Conservation (phyloP, 106 monocot species). For the Acanthochlamys bracteata region DNA sequence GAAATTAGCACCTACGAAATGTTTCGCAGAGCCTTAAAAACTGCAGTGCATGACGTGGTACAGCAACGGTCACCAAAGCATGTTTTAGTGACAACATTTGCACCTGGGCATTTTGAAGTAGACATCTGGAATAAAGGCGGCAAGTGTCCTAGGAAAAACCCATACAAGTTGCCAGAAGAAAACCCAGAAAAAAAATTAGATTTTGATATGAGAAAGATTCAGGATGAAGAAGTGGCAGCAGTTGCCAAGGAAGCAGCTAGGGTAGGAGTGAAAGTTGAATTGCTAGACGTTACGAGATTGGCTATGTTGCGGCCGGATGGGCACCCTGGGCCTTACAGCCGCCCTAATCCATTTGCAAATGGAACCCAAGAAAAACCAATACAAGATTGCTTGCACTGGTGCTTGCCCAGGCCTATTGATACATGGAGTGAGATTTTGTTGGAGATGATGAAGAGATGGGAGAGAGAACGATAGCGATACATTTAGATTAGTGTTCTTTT, state of each 20-base stretch:
- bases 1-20: constrained; percentile 79
- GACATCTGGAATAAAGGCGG: constrained; percentile 81
- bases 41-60: constrained; percentile 17
- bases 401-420: constrained; percentile 77
- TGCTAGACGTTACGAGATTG: constrained; percentile 75
- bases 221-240: constrained; percentile 42
- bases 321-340: constrained; percentile 85
- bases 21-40: constrained; percentile 42
- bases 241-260: background rate
- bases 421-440: constrained; percentile 61
- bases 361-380: constrained; percentile 43
- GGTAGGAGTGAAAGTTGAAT: constrained; percentile 21
- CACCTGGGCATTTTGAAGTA: constrained; percentile 90
- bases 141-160: constrained; percentile 63
- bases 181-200: constrained; percentile 63
- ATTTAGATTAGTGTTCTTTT: no score
- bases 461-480: background rate
- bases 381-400: constrained; percentile 92
- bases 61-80: background rate
- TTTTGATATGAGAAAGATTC: constrained; percentile 44
- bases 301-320: constrained; percentile 70
- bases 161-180: constrained; percentile 52
- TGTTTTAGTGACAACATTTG: constrained; percentile 77
- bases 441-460: constrained; percentile 44
- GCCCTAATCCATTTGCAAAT: constrained; percentile 43